phyloP scores from a whole-genome alignment of 257 asterid species.

The Cordia subcordata region DNA sequence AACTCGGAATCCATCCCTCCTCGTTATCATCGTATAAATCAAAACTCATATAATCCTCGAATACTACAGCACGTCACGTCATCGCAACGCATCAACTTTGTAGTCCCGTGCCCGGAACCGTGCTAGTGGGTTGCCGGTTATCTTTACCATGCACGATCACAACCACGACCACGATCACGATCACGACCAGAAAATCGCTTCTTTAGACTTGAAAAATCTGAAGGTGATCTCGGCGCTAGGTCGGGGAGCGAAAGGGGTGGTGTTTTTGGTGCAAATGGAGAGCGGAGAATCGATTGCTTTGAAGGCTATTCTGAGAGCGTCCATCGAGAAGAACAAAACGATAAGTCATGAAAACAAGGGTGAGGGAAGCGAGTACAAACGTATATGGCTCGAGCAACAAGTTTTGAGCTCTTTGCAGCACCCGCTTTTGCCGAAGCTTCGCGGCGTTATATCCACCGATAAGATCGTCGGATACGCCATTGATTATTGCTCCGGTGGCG shows the following conservation, averaged over 20 bases:
- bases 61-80: no score
- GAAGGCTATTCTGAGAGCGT: slow-evolving; percentile 58
- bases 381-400: slow-evolving; percentile 58
- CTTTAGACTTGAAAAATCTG: slow-evolving; percentile 39
- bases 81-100: no score
- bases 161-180: not conserved
- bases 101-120: no score
- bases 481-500: slow-evolving; percentile 92
- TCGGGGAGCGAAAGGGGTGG: slow-evolving; percentile 94
- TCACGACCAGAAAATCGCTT: not conserved
- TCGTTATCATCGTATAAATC: not conserved
- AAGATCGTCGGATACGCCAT: slow-evolving; percentile 76
- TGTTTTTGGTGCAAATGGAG: slow-evolving; percentile 59
- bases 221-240: slow-evolving; percentile 74
- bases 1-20: no score
- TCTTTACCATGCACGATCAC: slow-evolving; percentile 34
- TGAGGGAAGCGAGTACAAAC: slow-evolving; percentile 34
- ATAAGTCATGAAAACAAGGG: not conserved
- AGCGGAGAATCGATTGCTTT: slow-evolving; percentile 60
- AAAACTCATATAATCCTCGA: not conserved
- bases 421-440: slow-evolving; percentile 83
- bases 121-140: not conserved
- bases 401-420: slow-evolving; percentile 53
- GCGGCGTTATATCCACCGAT: slow-evolving; percentile 64
- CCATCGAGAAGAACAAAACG: slow-evolving; percentile 46